A percentile compares a stretch with the other conserved stretches of the same genome.
Evolutionary conservation across 768 basidiomycete genomes (phyloP).

Genomic region (Lactifluus piperatus): DNA sequence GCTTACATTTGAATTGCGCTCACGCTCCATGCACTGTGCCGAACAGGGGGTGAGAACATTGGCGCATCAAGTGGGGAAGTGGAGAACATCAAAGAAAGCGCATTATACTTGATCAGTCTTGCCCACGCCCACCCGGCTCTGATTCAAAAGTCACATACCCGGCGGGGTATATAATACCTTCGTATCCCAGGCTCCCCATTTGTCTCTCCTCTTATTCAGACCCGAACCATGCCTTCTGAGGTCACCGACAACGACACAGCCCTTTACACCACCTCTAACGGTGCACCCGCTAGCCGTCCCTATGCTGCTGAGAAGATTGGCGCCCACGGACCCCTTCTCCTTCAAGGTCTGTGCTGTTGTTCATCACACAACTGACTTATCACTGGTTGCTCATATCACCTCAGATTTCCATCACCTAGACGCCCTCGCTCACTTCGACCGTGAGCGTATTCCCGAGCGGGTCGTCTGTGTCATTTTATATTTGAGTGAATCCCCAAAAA

Average conservation of each 20-base stretch:
- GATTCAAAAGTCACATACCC: too few relatives aligned
- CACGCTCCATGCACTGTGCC: too few relatives aligned
- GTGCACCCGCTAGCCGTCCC: constrained; percentile 65
- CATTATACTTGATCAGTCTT: too few relatives aligned
- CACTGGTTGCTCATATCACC: constrained; percentile 19
- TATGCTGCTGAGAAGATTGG: constrained; percentile 77
- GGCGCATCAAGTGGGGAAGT: too few relatives aligned
- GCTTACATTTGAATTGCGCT: too few relatives aligned
- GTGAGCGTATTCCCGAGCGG: constrained; percentile 94
- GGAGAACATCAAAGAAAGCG: too few relatives aligned
- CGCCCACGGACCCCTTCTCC: constrained; percentile 67
- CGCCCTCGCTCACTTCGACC: constrained; percentile 84
- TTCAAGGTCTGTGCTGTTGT: constrained; percentile 54
- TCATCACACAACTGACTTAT: background rate
- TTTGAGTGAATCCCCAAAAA: background rate
- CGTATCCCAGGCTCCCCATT: constrained; percentile 25
- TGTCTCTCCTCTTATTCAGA: background rate
- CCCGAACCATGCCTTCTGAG: constrained; percentile 50
- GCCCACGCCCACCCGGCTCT: too few relatives aligned
- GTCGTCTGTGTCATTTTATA: constrained; percentile 43
- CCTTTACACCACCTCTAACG: constrained; percentile 80
- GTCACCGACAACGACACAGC: constrained; percentile 51
- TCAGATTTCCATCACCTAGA: constrained; percentile 85
- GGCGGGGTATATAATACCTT: too few relatives aligned
- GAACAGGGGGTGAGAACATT: too few relatives aligned